Base-by-base conservation (phyloP, 2,329 filamentous ascomycete species). In the Colletotrichum theobromicola region DNA sequence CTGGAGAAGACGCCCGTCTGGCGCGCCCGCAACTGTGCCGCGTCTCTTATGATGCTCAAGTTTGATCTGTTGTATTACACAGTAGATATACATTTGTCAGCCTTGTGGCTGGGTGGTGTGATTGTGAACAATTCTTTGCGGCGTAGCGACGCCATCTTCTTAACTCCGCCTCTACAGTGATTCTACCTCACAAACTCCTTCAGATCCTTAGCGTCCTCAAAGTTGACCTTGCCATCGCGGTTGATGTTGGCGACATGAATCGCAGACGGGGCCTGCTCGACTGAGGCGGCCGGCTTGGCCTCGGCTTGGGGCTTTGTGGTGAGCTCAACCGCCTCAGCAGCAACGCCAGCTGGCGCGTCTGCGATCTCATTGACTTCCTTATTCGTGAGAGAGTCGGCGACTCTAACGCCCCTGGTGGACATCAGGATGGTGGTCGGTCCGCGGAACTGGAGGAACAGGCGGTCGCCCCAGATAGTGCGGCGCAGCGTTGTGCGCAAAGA, bases 361-460 rank as follows among this genome's bases (percentile, higher is more conserved):
- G 96, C 96, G 75, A 98, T 94, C 85, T 98, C 97, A 78, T 98
- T 96, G 70, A 98, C 91, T 77, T 99, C 93, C 64, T 93, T 90
- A 32, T 89, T 88, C 6, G 93, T 94, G 77, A 99, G 87, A 4
- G 94, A 90, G 77, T 99, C 96, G 67, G 91, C 92, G 57, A 98
- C 86, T 18, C 94, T 90, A 26, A 94, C 91, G 16, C 93, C 95
- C n/a, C 96, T 92, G 67, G 95, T 97, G 77, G 98, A 97, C 79
- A 99, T 87, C 57, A 98, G 88, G 63, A 99, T 90, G 3, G 94
- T 98, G 7, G 91, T 91, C 3, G 97, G 97, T 0, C 97, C 97
- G 71, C 93, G 90, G 82, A 99, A 98, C 80, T 94, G 94, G 35
- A 99, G 87, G 84, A 98, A 98, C 30, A 98, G 88, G 84, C 96